phyloP scores from a whole-genome alignment of 202 grass and related monocot genomes.

The Carex arenaria region DNA sequence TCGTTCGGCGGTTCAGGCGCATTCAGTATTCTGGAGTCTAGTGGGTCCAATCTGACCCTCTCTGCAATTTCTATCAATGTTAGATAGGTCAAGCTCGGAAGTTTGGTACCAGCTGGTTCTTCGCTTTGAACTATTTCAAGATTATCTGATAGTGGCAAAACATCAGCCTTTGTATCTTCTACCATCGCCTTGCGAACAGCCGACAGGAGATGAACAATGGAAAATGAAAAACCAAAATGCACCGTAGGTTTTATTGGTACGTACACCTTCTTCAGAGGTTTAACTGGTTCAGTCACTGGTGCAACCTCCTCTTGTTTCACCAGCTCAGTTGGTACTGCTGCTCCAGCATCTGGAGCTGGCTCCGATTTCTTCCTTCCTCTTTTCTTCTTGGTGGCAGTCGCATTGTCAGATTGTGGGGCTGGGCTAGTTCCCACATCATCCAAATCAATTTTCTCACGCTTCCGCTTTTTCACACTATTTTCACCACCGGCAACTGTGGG shows the following conservation, averaged over 20 bases:
- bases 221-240: constrained; percentile 45
- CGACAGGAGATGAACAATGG: constrained; percentile 47
- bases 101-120: not conserved
- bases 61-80: constrained; percentile 32
- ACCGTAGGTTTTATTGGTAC: constrained; percentile 41
- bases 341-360: constrained; percentile 5
- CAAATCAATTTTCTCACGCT: constrained; percentile 23
- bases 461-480: constrained; percentile 19
- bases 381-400: constrained; percentile 28
- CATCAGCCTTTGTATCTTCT: constrained; percentile 25
- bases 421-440: not conserved
- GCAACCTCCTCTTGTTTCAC: constrained; percentile 18
- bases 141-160: not conserved
- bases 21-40: constrained; percentile 30
- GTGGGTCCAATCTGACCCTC: constrained; percentile 31
- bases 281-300: constrained; percentile 29
- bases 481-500: not conserved
- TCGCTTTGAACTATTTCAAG: constrained; percentile 18
- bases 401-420: constrained; percentile 24
- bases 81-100: constrained; percentile 7
- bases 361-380: constrained; percentile 37
- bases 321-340: constrained; percentile 5
- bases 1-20: constrained; percentile 34
- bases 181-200: constrained; percentile 41
- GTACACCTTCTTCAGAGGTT: constrained; percentile 33